Percentiles rank a stretch among this genome's conserved stretches.
phyloP scores from a whole-genome alignment of 108 stramenopile genomes.

The Conticribra guillardii region DNA sequence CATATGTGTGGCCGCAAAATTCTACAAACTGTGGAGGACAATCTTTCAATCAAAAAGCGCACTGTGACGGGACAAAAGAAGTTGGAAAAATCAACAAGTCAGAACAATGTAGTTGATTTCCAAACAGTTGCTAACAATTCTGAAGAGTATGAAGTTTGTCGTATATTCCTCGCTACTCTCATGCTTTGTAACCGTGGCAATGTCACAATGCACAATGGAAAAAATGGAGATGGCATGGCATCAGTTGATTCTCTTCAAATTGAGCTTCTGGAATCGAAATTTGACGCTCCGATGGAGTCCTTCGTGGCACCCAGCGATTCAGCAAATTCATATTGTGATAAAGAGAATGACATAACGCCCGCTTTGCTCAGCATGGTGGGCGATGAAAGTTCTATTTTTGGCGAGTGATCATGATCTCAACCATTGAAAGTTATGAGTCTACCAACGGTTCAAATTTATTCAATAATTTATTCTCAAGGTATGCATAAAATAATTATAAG shows the following conservation, averaged over 20 bases:
- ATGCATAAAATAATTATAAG: no score
- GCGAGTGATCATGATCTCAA: no score
- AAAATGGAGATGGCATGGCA: constrained; percentile 51
- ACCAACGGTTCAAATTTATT: no score
- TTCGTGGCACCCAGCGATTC: constrained; percentile 64
- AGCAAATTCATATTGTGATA: no score
- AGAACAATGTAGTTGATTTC: constrained; percentile 35
- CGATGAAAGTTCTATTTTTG: no score
- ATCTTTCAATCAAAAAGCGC: constrained; percentile 22
- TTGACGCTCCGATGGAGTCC: constrained; percentile 76
- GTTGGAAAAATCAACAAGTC: constrained; percentile 28
- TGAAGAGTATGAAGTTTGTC: constrained; percentile 91
- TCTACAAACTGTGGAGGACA: constrained; percentile 49
- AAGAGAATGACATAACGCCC: no score
- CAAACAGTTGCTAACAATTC: constrained; percentile 27
- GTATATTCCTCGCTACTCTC: constrained; percentile 93
- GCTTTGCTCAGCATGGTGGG: no score
- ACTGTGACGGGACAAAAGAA: constrained; percentile 40
- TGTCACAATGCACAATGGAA: constrained; percentile 65
- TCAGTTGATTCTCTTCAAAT: constrained; percentile 61
- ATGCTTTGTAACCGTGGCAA: constrained; percentile 95
- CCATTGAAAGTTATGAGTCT: no score
- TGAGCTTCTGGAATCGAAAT: constrained; percentile 60
- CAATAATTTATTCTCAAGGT: no score
- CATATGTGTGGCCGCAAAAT: constrained; percentile 79